A percentile compares a stretch with the other conserved stretches of the same genome.
Conservation (phyloP, 1,284 basidiomycete genomes). For the Apiotrichum veenhuisii region DNA sequence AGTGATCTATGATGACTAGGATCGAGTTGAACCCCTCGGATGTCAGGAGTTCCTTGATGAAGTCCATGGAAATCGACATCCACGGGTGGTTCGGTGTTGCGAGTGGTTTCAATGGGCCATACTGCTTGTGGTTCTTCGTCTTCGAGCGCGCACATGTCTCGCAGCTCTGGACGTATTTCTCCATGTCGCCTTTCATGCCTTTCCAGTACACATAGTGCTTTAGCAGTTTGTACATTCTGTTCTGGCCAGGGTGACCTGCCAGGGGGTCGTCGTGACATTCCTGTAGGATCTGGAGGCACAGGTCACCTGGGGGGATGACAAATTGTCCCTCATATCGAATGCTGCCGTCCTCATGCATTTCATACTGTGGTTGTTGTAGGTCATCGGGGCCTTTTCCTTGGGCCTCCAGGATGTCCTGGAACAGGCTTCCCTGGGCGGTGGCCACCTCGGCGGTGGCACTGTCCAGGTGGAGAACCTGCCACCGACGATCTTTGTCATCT, state of each 20-base stretch:
- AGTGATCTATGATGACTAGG: constrained; percentile 48
- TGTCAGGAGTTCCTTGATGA: constrained; percentile 51
- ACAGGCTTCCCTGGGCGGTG: too few relatives aligned
- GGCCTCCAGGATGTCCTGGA: too few relatives aligned
- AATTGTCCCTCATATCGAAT: not conserved
- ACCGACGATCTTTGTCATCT: not conserved
- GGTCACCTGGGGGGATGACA: not conserved
- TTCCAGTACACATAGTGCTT: not conserved
- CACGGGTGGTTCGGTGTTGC: constrained; percentile 44
- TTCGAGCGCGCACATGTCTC: constrained; percentile 43
- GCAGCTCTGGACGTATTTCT: constrained; percentile 35
- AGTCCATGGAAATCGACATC: constrained; percentile 51
- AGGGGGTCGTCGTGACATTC: not conserved
- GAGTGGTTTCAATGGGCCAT: constrained; percentile 48
- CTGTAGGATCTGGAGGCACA: not conserved
- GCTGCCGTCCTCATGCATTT: not conserved
- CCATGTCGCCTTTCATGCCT: not conserved
- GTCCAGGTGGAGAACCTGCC: too few relatives aligned
- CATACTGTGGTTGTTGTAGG: too few relatives aligned
- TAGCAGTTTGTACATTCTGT: not conserved
- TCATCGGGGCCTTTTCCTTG: not conserved
- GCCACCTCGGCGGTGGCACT: too few relatives aligned
- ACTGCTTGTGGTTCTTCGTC: constrained; percentile 46
- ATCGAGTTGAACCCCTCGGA: constrained; percentile 47
- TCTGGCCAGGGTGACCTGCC: not conserved